Conservation (phyloP, 2,329 filamentous ascomycete genomes). For the Penicillium expansum region DNA sequence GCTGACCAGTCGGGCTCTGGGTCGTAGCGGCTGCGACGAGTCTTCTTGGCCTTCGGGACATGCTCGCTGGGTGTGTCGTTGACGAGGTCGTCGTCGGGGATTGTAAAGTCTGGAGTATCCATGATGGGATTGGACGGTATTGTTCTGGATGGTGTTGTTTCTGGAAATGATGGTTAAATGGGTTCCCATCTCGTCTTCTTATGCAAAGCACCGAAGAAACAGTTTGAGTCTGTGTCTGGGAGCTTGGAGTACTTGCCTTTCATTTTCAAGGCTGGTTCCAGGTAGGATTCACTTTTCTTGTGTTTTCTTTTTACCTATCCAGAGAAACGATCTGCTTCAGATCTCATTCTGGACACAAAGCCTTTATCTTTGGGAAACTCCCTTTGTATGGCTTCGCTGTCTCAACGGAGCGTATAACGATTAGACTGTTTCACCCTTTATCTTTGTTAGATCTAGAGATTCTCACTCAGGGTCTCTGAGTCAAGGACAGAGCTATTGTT, state of each 20-base stretch:
- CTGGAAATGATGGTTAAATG: background rate
- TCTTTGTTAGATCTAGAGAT: background rate
- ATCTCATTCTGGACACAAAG: background rate
- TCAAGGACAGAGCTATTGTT: conserved; percentile 6
- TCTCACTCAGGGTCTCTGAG: background rate
- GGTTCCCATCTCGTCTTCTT: conserved; percentile 1
- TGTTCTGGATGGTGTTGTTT: background rate
- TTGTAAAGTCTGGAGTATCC: background rate
- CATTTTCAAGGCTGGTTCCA: conserved; percentile 1
- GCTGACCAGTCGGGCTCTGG: conserved; percentile 26
- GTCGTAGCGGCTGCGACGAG: conserved; percentile 19
- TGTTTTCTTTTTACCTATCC: background rate
- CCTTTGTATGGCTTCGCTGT: background rate
- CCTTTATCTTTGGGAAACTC: background rate
- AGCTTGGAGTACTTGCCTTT: background rate
- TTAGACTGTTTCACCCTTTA: background rate
- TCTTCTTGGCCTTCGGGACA: conserved; percentile 19
- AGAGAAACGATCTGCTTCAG: background rate
- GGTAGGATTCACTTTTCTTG: background rate
- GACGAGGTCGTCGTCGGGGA: background rate
- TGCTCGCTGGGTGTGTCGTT: conserved; percentile 34
- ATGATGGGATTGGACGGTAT: background rate
- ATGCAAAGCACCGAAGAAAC: conserved; percentile 3
- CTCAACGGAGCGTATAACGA: background rate
- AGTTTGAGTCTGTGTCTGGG: background rate